Evolutionary conservation across 257 asterid species (phyloP), one percentile per base, ranked within the genome.

Genomic region (Plectranthus barbatus): DNA sequence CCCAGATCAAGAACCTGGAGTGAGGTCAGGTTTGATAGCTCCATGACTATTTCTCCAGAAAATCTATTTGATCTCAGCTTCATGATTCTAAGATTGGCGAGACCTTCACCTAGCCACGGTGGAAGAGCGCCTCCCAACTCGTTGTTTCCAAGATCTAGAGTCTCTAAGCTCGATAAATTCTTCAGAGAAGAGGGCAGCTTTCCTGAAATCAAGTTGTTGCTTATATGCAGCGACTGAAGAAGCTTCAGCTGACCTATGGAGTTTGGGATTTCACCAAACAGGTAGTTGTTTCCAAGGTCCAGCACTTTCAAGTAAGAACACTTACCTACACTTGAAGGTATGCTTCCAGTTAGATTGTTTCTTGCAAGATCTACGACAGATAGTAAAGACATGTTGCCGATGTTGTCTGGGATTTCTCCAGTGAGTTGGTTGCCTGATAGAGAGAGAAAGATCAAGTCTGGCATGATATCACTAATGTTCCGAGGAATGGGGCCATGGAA

Each of bases 1-100:
- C 80, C 79, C 23, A 81, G 85, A 76, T 81, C 85, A 70, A 81
- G 79, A 31, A 81, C 71, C 63, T 72, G 85, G 52, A 81, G 78
- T 5, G 80, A 70, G 37, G 61, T 68, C 47, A 79, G 31, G 11
- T 74, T 70, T 9, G 87, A 72, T 39, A 77, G 56, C 42, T 62
- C 75, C 6, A 15, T 1, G 2, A 57, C 79, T 33, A 84, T 44
- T 26, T 51, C 66, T 39, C 87, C 83, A 0, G 57, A 67, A 56
- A 81, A 73, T 33, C 63, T 57, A 44, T 77, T 82, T 21, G 79
- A 56, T 57, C 84, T 65, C 26, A 84, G 67, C 12, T 49, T 67
- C 19, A 82, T 77, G 74, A 82, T 77, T 69, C 84, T 67, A 17
- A 84, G 79, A 31, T 45, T 66, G 18, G 37, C 19, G 37, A 75